These are phyloP conservation scores for Fusarium miscanthi DNA, from an alignment of 2,329 filamentous ascomycete genomes.

Conservation along the genomic window DNA sequence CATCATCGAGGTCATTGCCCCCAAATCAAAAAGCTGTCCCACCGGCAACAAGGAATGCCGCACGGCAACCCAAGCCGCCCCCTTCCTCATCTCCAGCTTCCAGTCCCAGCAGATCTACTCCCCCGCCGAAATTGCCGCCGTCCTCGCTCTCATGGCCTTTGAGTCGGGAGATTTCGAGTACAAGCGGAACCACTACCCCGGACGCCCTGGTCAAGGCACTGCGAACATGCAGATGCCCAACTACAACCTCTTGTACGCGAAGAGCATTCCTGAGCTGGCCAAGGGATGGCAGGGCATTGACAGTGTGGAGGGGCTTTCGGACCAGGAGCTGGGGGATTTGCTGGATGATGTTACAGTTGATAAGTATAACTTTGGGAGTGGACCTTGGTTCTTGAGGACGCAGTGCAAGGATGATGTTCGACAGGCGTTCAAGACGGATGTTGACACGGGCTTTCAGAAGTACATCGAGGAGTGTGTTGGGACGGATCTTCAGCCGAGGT, in stretches of 20 bases:
- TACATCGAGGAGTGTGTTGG: slow-evolving; percentile 63
- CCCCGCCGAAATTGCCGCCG: slow-evolving; percentile 72
- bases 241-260: slow-evolving; percentile 62
- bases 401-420: slow-evolving; percentile 54
- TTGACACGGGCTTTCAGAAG: slow-evolving; percentile 55
- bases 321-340: slow-evolving; percentile 53
- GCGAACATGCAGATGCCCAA: slow-evolving; percentile 63
- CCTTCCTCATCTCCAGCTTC: slow-evolving; percentile 67
- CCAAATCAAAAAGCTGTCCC: slow-evolving; percentile 65
- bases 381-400: slow-evolving; percentile 62
- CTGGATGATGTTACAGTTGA: slow-evolving; percentile 59
- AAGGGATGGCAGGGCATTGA: slow-evolving; percentile 47
- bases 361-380: slow-evolving; percentile 65
- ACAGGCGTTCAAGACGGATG: slow-evolving; percentile 49
- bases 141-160: slow-evolving; percentile 76
- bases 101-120: slow-evolving; percentile 64
- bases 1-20: slow-evolving; percentile 66
- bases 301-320: slow-evolving; percentile 42
- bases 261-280: slow-evolving; percentile 53
- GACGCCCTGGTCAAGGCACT: slow-evolving; percentile 77
- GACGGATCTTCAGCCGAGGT: slow-evolving; percentile 47
- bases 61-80: slow-evolving; percentile 70
- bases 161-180: slow-evolving; percentile 78
- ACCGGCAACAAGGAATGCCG: slow-evolving; percentile 68
- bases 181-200: slow-evolving; percentile 71